Base-by-base conservation (phyloP, 106 monocot species). In the Dioscorea alata region DNA sequence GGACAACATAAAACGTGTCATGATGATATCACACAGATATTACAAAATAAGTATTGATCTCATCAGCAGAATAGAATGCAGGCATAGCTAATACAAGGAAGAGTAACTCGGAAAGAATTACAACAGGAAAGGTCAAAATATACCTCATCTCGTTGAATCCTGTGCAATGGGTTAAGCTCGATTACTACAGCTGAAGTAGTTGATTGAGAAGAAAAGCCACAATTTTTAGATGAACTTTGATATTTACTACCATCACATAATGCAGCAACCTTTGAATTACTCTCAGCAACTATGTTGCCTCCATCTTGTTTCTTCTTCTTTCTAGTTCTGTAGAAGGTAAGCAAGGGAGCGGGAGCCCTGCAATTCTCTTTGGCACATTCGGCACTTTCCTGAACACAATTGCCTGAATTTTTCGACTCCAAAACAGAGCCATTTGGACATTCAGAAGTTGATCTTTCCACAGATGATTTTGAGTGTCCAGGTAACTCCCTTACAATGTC, bases 271-370 rank as follows among this genome's bases (percentile, higher is more conserved):
- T 49, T 69, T 21, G 48, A 50, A 65, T 66, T 61, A 16, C 23
- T 60, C 48, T 33, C 34, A 31, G 42, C 32, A 63, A 18, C 57
- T 63, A 23, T 62, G 60, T 59, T 70, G 18, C 13, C 50, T 33
- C 23, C 15, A 69, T 60, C 69, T 13, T 16, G 33, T 20, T 65
- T 70, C 61, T 54, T 77, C 73, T 78, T 82, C 13, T 73, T 82
- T 74, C 42, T 42, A 42, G 42, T 42, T 42, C 82, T 77, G 56
- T n/a, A 24, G 70, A 82, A 82, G 7, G 78, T 82, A 61, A 76
- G 66, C 49, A 77, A 66, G 20, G 73, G 69, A 18, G 35, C 15
- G 4, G 48, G 42, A 10, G 42, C 28, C 1, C 28, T 68, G 22
- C 12, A 31, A 23, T 52, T 74, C 8, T 60, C 70, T 51, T 70